Percentiles rank a stretch among this genome's conserved stretches.
phyloP scores from a whole-genome alignment of 2,329 filamentous ascomycete genomes.

The Claviceps sp. region DNA sequence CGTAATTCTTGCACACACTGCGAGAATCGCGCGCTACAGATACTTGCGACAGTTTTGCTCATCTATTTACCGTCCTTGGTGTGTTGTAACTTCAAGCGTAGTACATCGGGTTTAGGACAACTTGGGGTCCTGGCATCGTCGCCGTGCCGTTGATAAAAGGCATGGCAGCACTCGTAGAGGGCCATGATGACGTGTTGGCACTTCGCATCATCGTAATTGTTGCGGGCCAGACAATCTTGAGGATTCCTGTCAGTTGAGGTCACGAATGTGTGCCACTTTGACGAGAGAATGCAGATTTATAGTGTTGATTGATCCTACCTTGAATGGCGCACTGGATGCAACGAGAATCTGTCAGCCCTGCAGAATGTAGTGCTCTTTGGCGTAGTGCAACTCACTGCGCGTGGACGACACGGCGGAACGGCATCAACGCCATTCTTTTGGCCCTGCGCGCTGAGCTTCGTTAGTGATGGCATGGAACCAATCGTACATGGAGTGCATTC shows the following conservation, averaged over 20 bases:
- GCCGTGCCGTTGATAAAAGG: slow-evolving; percentile 71
- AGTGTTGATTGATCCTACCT: slow-evolving; percentile 34
- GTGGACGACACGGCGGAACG: slow-evolving; percentile 72
- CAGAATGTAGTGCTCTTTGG: not conserved
- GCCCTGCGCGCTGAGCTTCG: slow-evolving; percentile 1
- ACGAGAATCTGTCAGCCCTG: slow-evolving; percentile 2
- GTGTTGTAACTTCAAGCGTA: slow-evolving; percentile 79
- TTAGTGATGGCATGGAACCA: not conserved
- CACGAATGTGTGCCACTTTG: not conserved
- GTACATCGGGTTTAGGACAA: slow-evolving; percentile 70
- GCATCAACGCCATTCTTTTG: slow-evolving; percentile 58
- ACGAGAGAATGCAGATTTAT: not conserved
- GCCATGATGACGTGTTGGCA: slow-evolving; percentile 69
- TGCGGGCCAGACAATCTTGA: slow-evolving; percentile 72
- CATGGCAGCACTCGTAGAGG: slow-evolving; percentile 84
- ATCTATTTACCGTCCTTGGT: slow-evolving; percentile 27
- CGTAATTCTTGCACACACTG: not conserved
- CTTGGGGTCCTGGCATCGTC: slow-evolving; percentile 64
- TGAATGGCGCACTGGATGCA: slow-evolving; percentile 69
- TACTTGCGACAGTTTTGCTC: too few relatives aligned
- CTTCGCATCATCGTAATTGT: slow-evolving; percentile 73
- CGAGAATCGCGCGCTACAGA: not conserved
- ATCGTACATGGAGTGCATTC: too few relatives aligned
- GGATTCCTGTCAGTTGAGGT: not conserved
- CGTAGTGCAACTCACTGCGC: slow-evolving; percentile 49